A percentile compares a stretch with the other conserved stretches of the same genome.
Evolutionary conservation across 805 yeast genomes (phyloP).

Genomic region (Kluyveromyces dobzhanskii): DNA sequence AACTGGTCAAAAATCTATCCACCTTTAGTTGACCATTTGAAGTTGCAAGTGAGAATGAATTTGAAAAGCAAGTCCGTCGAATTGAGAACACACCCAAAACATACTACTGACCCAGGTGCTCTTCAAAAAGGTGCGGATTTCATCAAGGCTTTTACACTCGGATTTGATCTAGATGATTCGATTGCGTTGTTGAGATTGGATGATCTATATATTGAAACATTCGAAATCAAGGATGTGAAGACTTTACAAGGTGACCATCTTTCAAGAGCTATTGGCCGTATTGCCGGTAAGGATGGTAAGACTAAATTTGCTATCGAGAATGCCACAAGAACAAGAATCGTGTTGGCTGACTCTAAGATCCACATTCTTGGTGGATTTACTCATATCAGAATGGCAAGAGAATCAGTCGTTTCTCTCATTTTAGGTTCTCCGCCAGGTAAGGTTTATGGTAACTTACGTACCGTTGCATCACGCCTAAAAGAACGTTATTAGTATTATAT

Average conservation of each 20-base stretch:
- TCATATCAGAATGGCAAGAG: constrained; percentile 97
- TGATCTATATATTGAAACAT: constrained; percentile 93
- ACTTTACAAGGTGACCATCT: constrained; percentile 93
- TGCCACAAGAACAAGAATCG: constrained; percentile 96
- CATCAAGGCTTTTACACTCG: constrained; percentile 88
- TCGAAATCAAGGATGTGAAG: constrained; percentile 94
- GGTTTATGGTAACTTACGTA: constrained; percentile 93
- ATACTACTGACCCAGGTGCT: constrained; percentile 87
- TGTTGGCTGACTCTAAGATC: constrained; percentile 91
- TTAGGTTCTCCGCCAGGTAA: constrained; percentile 98
- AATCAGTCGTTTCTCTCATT: constrained; percentile 87
- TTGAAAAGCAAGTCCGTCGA: constrained; percentile 81
- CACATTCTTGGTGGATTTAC: constrained; percentile 96
- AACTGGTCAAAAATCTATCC: constrained; percentile 93
- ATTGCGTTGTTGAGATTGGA: constrained; percentile 89
- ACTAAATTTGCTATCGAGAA: constrained; percentile 98
- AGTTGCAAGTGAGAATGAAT: constrained; percentile 95
- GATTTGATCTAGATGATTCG: constrained; percentile 96
- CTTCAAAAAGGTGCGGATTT: constrained; percentile 97
- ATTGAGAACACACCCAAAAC: constrained; percentile 66
- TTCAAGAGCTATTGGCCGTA: constrained; percentile 98
- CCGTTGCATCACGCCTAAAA: constrained; percentile 94
- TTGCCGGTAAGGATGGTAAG: constrained; percentile 99
- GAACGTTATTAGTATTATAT: constrained; percentile 60
- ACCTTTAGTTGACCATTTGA: constrained; percentile 89